Base-by-base conservation (phyloP, 495 filamentous ascomycete species). In the Podospora anserina region DNA sequence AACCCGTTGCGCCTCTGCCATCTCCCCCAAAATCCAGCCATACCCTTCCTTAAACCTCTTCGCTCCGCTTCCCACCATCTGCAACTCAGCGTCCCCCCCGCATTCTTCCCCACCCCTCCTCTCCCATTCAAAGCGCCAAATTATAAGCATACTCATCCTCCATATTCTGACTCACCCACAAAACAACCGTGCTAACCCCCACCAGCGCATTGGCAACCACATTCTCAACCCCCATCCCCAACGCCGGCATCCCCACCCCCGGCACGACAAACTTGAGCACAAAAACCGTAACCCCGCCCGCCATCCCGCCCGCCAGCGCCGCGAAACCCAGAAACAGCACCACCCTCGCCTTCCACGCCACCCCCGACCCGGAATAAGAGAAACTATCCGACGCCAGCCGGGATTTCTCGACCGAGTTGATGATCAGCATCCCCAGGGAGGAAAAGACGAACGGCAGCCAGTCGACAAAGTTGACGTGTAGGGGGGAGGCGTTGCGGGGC, bases 101-200 rank as follows among this genome's bases (percentile, higher is more conserved):
- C 28, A 9, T 7, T 26, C n/a, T 20, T 57, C 55, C 5, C 18
- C 18, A 57, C 19, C 59, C 18, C 18, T 61, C 27, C 39, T 49
- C 39, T 18, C 39, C 39, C 39, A 5, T 65, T 88, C 75, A 97
- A 69, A 99, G 85, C 56, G 94, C 90, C 67, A 99, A 82, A 76
- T 93, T 97, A 79, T 99, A 99, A 63, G 92, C 93, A 77, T 97
- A 99, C 79, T 98, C 94, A 74, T 99, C 96, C 81, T 99, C 96
- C 81, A 98, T 97, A 75, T 97, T 99, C 87, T 99, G 96, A 69
- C 91, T 92, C 16, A 99, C 86, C 96, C 96, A 99, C 7, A 99
- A 85, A 3, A 97, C 89, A 57, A 93, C 87, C 54, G 92, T 91
- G 75, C 93, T 96, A 58, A 96, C 77, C 90, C 96, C 96, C 66